phyloP scores from a whole-genome alignment of 148 eudicot species.

The Chenopodium berlandieri region DNA sequence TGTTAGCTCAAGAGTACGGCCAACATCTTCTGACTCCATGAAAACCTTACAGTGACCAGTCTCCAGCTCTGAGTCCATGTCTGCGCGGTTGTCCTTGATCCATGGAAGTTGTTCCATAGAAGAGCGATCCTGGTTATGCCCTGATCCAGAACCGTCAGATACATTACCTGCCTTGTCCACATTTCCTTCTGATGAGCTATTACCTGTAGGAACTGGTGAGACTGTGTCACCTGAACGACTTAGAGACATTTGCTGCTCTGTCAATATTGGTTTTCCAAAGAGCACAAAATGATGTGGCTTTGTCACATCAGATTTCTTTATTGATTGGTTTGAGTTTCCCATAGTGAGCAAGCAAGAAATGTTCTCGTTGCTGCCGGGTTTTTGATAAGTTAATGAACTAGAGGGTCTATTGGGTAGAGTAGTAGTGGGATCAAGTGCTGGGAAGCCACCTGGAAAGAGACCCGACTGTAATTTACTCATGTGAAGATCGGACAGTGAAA shows the following conservation, averaged over 20 bases:
- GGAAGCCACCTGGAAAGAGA: constrained; percentile 54
- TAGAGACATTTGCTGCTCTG: constrained; percentile 64
- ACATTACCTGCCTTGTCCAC: constrained; percentile 43
- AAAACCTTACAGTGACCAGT: constrained; percentile 64
- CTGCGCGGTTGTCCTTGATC: constrained; percentile 32
- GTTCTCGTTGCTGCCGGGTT: constrained; percentile 44
- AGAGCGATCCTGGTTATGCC: constrained; percentile 31
- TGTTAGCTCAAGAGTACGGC: constrained; percentile 64
- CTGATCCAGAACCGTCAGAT: constrained; percentile 57
- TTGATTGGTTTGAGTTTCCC: constrained; percentile 48
- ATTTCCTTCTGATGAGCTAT: constrained; percentile 53
- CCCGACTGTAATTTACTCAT: constrained; percentile 53
- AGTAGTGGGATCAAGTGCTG: constrained; percentile 36
- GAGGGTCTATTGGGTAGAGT: constrained; percentile 33
- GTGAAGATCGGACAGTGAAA: constrained; percentile 68
- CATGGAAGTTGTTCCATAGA: constrained; percentile 34
- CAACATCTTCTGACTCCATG: constrained; percentile 64
- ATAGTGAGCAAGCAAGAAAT: constrained; percentile 76
- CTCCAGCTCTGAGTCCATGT: constrained; percentile 38
- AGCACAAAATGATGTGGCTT: constrained; percentile 61
- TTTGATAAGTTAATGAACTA: constrained; percentile 36
- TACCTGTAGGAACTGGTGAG: constrained; percentile 39
- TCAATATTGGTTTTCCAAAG: constrained; percentile 72
- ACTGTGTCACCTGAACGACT: constrained; percentile 46
- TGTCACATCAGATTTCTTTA: constrained; percentile 36